Evolutionary conservation across 129 eudicot genomes (phyloP).

Genomic region (Rutidosis leptorrhynchoides): DNA sequence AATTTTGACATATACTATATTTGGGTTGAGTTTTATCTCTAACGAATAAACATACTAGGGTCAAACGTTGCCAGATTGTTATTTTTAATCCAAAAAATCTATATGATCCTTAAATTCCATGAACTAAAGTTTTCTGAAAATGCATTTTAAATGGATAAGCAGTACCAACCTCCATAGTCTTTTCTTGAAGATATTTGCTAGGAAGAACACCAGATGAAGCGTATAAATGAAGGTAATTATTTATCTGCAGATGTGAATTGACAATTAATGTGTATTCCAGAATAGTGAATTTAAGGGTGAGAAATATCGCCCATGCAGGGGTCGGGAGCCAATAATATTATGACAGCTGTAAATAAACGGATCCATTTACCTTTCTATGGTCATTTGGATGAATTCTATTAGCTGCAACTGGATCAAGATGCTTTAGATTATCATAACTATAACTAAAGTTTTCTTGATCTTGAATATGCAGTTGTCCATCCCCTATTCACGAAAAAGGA

Average conservation of each 20-base stretch:
- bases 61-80: not conserved
- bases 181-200: slow-evolving; percentile 67
- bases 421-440: slow-evolving; percentile 54
- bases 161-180: slow-evolving; percentile 63
- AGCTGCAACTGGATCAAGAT: slow-evolving; percentile 84
- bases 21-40: not conserved
- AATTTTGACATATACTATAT: not conserved
- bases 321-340: not conserved
- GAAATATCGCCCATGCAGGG: not conserved
- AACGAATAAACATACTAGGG: not conserved
- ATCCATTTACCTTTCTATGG: slow-evolving; percentile 62
- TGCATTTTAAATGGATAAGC: slow-evolving; percentile 14
- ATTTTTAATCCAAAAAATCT: no score
- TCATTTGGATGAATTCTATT: slow-evolving; percentile 95
- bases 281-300: not conserved
- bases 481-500: slow-evolving; percentile 30
- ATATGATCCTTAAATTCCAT: no score
- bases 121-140: no score
- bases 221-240: slow-evolving; percentile 61
- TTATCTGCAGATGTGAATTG: slow-evolving; percentile 53
- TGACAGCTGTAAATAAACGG: not conserved
- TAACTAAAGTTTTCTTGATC: slow-evolving; percentile 24
- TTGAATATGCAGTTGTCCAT: slow-evolving; percentile 35
- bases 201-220: slow-evolving; percentile 73
- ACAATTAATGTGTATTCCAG: not conserved